phyloP scores from a whole-genome alignment of 2,329 filamentous ascomycete genomes.

The Aaosphaeria pasadenensis region DNA sequence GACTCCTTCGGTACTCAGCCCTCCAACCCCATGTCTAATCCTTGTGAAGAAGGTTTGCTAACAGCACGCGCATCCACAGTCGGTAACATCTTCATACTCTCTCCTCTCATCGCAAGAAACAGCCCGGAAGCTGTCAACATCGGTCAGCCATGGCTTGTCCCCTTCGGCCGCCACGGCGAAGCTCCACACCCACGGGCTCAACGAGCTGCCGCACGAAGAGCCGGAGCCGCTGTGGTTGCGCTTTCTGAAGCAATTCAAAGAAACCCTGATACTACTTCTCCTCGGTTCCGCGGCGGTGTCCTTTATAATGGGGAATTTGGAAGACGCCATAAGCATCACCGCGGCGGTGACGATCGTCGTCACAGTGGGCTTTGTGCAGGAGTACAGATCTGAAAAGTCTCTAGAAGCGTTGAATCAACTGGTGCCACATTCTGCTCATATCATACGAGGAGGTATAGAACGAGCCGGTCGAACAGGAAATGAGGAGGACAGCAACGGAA shows the following conservation, averaged over 20 bases:
- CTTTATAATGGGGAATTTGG: slow-evolving; percentile 85
- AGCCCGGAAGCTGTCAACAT: slow-evolving; percentile 74
- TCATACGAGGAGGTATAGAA: slow-evolving; percentile 61
- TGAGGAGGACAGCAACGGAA: slow-evolving; percentile 19
- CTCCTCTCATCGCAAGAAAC: slow-evolving; percentile 74
- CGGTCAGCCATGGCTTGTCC: slow-evolving; percentile 76
- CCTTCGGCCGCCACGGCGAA: slow-evolving; percentile 77
- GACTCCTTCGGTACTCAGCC: slow-evolving; percentile 24
- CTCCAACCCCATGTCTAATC: not conserved
- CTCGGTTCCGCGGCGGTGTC: slow-evolving; percentile 86
- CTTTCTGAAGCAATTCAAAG: slow-evolving; percentile 95
- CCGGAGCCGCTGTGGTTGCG: slow-evolving; percentile 93
- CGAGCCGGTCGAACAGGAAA: slow-evolving; percentile 16
- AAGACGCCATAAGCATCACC: slow-evolving; percentile 93
- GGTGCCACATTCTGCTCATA: slow-evolving; percentile 91
- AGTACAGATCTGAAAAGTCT: slow-evolving; percentile 96
- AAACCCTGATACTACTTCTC: slow-evolving; percentile 89
- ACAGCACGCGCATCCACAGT: slow-evolving; percentile 12
- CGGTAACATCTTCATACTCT: slow-evolving; percentile 53
- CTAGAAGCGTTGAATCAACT: slow-evolving; percentile 91
- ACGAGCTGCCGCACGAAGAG: slow-evolving; percentile 91
- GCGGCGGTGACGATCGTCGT: slow-evolving; percentile 97
- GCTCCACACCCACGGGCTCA: slow-evolving; percentile 77
- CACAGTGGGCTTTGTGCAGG: slow-evolving; percentile 91
- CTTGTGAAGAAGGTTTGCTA: slow-evolving; percentile 2